Evolutionary conservation across 2,329 filamentous ascomycete species (phyloP), one percentile per base, ranked within the genome.

Genomic region (Xylariomycetidae sp.): DNA sequence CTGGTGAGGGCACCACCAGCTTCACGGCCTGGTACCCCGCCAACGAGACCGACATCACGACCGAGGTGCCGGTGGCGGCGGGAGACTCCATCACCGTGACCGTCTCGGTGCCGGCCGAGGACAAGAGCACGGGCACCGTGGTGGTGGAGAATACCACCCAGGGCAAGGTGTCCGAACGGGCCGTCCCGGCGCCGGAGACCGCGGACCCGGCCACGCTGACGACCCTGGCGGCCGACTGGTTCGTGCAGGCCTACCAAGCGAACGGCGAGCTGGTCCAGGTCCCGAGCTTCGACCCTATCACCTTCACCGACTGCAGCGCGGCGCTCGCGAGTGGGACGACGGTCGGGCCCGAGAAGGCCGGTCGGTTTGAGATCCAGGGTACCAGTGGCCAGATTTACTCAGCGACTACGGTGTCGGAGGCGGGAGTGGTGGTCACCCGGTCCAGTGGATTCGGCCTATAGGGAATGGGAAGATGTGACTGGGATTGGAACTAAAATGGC

Each of bases 361-460:
- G 40, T 10, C 23, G 14, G 9, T 42, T 42, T 15, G 40, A 42
- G 32, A 42, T 42, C 6, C 40, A 42, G 37, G 40, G 40, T 2
- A 42, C 40, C 1, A 42, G 40, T 17, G 40, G 40, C 4, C 40
- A 42, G 23, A 40, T 42, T n/a, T 42, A 40, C 15, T 42, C 40
- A 3, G 26, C 13, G 6, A 42, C 37, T 9, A 40, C 40, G 5
- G 31, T 36, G 18, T 25, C 33, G 4, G 18, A 25, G 4, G 16
- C 4, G 6, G 9, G 8, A 14, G 26, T 27, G n/a, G n/a, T n/a
- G n/a, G n/a, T n/a, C n/a, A n/a, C n/a, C n/a, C n/a, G n/a, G n/a
- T n/a, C n/a, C n/a, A n/a, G n/a, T n/a, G n/a, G n/a, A n/a, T n/a
- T n/a, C n/a, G n/a, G n/a, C n/a, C n/a, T n/a, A n/a, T n/a, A n/a